Conservation (phyloP, 1,139 yeast species). For the Debaryomyces robertsiae region DNA sequence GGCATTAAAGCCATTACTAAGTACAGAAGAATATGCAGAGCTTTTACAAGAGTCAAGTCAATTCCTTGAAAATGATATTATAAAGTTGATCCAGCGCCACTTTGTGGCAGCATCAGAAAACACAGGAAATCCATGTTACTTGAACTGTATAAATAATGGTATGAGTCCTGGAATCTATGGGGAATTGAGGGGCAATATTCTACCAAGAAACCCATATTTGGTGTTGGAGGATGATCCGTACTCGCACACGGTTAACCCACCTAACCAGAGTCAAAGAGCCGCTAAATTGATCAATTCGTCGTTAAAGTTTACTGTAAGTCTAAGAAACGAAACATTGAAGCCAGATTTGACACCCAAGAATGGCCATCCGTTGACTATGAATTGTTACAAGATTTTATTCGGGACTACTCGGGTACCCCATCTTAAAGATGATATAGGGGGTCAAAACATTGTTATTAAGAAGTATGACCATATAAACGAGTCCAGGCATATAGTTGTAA, state of each 20-base stretch:
- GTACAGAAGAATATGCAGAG: conserved; percentile 44
- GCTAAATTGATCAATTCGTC: conserved; percentile 67
- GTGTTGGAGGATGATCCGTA: conserved; percentile 74
- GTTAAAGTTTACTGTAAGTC: conserved; percentile 61
- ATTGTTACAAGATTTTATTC: conserved; percentile 63
- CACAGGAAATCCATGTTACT: conserved; percentile 49
- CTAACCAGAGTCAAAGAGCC: conserved; percentile 67
- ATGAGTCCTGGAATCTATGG: conserved; percentile 67
- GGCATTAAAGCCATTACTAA: conserved; percentile 53
- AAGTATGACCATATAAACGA: conserved; percentile 29
- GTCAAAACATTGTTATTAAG: conserved; percentile 31
- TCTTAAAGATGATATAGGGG: conserved; percentile 19
- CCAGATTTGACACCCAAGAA: conserved; percentile 59
- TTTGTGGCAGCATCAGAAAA: conserved; percentile 46
- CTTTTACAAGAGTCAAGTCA: conserved; percentile 44
- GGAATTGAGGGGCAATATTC: conserved; percentile 61
- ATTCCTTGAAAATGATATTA: conserved; percentile 44
- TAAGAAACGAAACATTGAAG: conserved; percentile 54
- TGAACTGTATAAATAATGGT: conserved; percentile 61
- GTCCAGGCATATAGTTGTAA: conserved; percentile 54
- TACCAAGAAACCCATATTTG: conserved; percentile 76
- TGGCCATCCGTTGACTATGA: conserved; percentile 62
- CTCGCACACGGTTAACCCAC: conserved; percentile 54
- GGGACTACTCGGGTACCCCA: conserved; percentile 69
- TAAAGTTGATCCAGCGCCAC: conserved; percentile 56